phyloP scores from a whole-genome alignment of 768 basidiomycete genomes.

The Krasilnikovozyma curviuscula region DNA sequence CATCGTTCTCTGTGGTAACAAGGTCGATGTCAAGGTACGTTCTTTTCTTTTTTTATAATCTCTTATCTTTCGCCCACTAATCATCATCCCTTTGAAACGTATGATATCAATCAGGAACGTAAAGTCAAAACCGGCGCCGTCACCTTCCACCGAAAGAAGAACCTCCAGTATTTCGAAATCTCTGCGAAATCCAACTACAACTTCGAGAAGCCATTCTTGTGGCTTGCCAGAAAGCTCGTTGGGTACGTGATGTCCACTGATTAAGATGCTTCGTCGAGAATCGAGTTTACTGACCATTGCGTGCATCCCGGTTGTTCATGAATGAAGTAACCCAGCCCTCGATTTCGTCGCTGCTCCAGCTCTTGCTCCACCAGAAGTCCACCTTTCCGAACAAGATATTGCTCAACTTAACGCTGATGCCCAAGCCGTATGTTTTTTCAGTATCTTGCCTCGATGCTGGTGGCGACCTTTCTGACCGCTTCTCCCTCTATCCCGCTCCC shows the following conservation, averaged over 20 bases:
- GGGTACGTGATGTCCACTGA: constrained; percentile 40
- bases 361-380: constrained; percentile 20
- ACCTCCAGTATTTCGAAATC: constrained; percentile 98
- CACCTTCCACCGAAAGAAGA: constrained; percentile 99
- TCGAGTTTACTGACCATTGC: not conserved
- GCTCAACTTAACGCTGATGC: constrained; percentile 81
- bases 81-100: not conserved
- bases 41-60: not conserved
- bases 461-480: constrained; percentile 5
- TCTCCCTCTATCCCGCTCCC: constrained; percentile 6
- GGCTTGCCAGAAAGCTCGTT: constrained; percentile 94
- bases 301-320: not conserved
- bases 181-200: constrained; percentile 99
- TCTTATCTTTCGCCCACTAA: not conserved
- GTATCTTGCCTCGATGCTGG: not conserved
- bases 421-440: constrained; percentile 32
- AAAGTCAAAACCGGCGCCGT: constrained; percentile 98
- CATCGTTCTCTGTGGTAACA: constrained; percentile 98
- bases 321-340: constrained; percentile 50
- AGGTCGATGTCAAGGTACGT: constrained; percentile 93
- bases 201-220: constrained; percentile 99
- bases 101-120: constrained; percentile 48
- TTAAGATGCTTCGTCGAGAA: not conserved
- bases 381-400: constrained; percentile 25
- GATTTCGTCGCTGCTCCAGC: constrained; percentile 96